Percentiles rank a stretch among this genome's conserved stretches.
Evolutionary conservation across 768 basidiomycete species (phyloP).

Genomic region (Sporobolomyces roseus): DNA sequence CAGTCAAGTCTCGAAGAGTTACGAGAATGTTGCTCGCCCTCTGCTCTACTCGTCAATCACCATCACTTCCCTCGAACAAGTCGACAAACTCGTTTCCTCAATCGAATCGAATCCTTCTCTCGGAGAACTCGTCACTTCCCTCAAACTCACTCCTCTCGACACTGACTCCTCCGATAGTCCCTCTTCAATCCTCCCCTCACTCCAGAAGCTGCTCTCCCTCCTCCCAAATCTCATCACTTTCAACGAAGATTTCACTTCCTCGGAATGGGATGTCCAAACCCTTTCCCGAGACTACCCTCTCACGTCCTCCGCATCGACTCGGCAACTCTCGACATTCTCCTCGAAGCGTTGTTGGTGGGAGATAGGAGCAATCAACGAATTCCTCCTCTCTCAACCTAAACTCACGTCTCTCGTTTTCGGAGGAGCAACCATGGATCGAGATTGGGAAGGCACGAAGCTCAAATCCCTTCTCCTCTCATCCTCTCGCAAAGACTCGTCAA

Average conservation of each 20-base stretch:
- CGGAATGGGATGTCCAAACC: slow-evolving; percentile 17
- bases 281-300: neutral
- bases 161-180: neutral
- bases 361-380: slow-evolving; percentile 12
- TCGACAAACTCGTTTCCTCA: neutral
- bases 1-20: neutral
- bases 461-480: neutral
- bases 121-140: neutral
- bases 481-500: neutral
- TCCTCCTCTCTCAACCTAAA: neutral
- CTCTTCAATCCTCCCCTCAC: neutral
- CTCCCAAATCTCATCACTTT: neutral
- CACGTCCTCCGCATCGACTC: slow-evolving; percentile 6
- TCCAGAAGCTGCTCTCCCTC: neutral
- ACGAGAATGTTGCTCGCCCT: neutral
- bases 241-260: slow-evolving; percentile 21
- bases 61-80: neutral
- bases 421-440: slow-evolving; percentile 33
- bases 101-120: neutral
- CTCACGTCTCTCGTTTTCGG: slow-evolving; percentile 12
- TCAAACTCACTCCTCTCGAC: slow-evolving; percentile 12
- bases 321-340: neutral
- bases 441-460: slow-evolving; percentile 19
- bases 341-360: slow-evolving; percentile 23
- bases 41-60: neutral